phyloP scores from a whole-genome alignment of 2,329 filamentous ascomycete genomes.

The Ophiocordyceps australis region DNA sequence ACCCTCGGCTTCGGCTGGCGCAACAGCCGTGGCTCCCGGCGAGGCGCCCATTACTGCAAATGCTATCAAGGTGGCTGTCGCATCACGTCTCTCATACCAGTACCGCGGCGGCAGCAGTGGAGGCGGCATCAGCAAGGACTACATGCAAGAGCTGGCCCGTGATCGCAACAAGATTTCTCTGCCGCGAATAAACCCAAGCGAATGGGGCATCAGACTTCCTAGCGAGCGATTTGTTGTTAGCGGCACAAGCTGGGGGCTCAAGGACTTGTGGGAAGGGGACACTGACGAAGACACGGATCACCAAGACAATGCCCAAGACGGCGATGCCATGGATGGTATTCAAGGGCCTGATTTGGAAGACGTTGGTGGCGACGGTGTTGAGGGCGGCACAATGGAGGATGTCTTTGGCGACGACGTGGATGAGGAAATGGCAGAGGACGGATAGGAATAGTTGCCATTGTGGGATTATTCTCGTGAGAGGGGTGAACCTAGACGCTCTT shows the following conservation, averaged over 20 bases:
- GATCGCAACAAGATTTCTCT: constrained; percentile 51
- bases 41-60: constrained; percentile 44
- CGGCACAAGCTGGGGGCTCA: constrained; percentile 45
- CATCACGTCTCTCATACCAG: constrained; percentile 47
- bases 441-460: no score
- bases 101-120: constrained; percentile 39
- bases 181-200: constrained; percentile 41
- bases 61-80: constrained; percentile 56
- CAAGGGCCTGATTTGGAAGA: constrained; percentile 22
- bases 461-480: no score
- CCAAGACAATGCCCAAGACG: constrained; percentile 21
- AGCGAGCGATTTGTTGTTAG: constrained; percentile 52
- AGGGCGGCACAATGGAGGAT: constrained; percentile 33
- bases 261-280: constrained; percentile 36
- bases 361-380: constrained; percentile 25
- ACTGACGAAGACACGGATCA: constrained; percentile 19
- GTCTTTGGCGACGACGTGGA: constrained; percentile 35
- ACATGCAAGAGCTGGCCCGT: constrained; percentile 54
- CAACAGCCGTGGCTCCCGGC: constrained; percentile 24
- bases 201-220: constrained; percentile 50
- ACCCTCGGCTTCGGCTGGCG: constrained; percentile 29
- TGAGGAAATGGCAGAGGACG: constrained; percentile 34
- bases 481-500: no score
- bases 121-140: constrained; percentile 50
- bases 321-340: constrained; percentile 30